Base-by-base conservation (phyloP, 495 filamentous ascomycete species). In the Achaetomiella virescens region DNA sequence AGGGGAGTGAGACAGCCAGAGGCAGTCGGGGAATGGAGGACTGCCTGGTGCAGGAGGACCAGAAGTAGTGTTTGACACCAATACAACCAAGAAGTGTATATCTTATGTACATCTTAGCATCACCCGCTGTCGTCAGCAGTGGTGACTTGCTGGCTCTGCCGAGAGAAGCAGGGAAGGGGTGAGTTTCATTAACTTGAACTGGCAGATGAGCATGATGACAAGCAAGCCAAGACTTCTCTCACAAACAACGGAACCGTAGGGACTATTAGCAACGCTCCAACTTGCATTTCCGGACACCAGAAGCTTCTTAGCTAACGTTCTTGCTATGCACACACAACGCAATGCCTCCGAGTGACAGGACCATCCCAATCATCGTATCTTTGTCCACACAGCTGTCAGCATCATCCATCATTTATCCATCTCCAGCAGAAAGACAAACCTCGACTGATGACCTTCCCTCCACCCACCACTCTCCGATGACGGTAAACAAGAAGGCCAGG, bases 391-490 rank as follows among this genome's bases (percentile, higher is more conserved):
- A 21, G 4, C 12, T 1, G 47, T 58, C 37, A 58, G 56, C 49
- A 48, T 8, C 40, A 11, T 15, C 1, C 5, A 17, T 6, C 10
- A 49, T 2, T 1, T n/a, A 24, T 9, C 9, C 15, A 11, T 25
- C 17, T 25, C 17, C 10, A 11, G 33, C 17, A 42, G 25, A 18
- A 54, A 17, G 27, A 44, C 2, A 11, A 11, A 25, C 86, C 82
- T 76, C 84, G 77, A 57, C 81, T 84, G 58, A 97, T 93, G 3
- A 87, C 85, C 71, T 97, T 97, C 58, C 81, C 53, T 96, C 93
- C 0, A 90, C 90, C 77, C 85, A 95, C 92, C 91, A 97, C 62
- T 98, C 93, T 0, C 90, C 93, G 31, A 96, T 66, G 9, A 96
- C 92, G 0, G 93, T 98, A 66, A 97, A 98, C 50, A 97, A 63